Conservation (phyloP, 257 asterid genomes). For the Solanum infundibuliforme region DNA sequence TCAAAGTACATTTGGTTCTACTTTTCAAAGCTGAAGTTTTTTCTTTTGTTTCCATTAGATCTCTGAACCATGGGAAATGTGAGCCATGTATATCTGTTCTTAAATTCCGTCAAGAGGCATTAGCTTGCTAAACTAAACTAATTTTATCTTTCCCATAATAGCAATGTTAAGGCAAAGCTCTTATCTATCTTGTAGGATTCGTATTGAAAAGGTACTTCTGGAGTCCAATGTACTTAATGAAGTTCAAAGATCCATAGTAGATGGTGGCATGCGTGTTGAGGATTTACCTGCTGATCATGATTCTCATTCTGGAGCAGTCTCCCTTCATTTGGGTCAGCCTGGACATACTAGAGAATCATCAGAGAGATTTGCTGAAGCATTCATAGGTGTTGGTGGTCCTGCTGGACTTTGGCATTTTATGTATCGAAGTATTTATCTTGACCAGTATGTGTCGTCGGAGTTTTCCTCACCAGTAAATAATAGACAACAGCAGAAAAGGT, state of each 20-base stretch:
- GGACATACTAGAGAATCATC: conserved; percentile 38
- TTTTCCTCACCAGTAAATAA: conserved; percentile 76
- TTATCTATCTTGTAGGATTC: conserved; percentile 47
- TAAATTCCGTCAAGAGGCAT: neutral
- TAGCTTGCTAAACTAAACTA: neutral
- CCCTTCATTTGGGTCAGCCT: conserved; percentile 53
- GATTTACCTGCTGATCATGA: conserved; percentile 51
- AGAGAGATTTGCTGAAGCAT: conserved; percentile 31
- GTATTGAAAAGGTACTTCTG: conserved; percentile 63
- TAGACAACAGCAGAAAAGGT: conserved; percentile 81
- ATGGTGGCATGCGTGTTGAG: conserved; percentile 86
- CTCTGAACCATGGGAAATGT: neutral
- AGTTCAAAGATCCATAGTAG: conserved; percentile 77
- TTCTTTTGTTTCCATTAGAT: neutral
- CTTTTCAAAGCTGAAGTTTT: neutral
- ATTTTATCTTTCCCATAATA: neutral
- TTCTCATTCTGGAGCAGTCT: conserved; percentile 41
- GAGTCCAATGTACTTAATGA: conserved; percentile 83
- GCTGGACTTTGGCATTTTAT: conserved; percentile 98
- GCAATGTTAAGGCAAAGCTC: neutral
- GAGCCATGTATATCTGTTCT: neutral
- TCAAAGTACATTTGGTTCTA: neutral
- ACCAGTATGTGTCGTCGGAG: conserved; percentile 90
- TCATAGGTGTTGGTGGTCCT: conserved; percentile 71
- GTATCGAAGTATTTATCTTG: conserved; percentile 71